These are phyloP conservation scores for Coprinellus micaceus DNA, from an alignment of 768 basidiomycete genomes.

Conservation along the genomic window DNA sequence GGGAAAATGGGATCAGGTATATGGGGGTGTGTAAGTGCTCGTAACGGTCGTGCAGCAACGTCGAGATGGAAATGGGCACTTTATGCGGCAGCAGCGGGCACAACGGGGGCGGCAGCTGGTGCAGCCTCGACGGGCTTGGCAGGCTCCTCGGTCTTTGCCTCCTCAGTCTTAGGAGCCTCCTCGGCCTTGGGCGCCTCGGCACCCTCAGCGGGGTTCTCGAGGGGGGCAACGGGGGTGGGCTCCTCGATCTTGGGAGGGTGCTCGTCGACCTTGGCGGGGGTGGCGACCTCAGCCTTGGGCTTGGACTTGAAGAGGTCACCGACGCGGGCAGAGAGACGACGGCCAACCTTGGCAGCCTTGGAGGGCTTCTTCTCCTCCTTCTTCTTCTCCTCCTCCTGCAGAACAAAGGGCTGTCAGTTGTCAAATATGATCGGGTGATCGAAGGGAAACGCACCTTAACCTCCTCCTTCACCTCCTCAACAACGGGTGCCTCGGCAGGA, in stretches of 20 bases:
- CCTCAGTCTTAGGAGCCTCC: constrained; percentile 30
- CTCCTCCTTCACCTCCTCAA: constrained; percentile 52
- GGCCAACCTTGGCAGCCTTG: constrained; percentile 63
- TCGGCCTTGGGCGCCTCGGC: constrained; percentile 24
- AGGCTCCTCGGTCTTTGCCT: constrained; percentile 37
- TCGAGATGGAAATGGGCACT: constrained; percentile 28
- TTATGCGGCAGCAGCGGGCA: constrained; percentile 77
- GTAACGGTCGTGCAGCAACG: constrained; percentile 42
- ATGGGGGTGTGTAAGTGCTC: constrained; percentile 29
- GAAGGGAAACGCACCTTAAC: constrained; percentile 45
- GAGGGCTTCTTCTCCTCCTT: constrained; percentile 45
- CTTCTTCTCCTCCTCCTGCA: constrained; percentile 36
- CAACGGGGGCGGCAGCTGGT: constrained; percentile 38
- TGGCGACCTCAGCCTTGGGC: constrained; percentile 57
- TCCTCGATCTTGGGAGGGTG: constrained; percentile 87
- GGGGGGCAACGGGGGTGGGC: constrained; percentile 75
- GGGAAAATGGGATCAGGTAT: no score
- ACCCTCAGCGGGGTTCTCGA: constrained; percentile 72
- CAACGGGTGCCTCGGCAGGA: constrained; percentile 42
- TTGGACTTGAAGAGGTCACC: constrained; percentile 79
- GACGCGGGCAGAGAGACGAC: constrained; percentile 82
- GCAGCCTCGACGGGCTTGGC: constrained; percentile 35
- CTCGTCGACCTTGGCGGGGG: constrained; percentile 83
- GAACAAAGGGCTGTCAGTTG: neutral
- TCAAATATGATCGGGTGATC: neutral